These are phyloP conservation scores for Pyrus bretschneideri DNA, from an alignment of 306 rosid genomes.

Conservation along the genomic window DNA sequence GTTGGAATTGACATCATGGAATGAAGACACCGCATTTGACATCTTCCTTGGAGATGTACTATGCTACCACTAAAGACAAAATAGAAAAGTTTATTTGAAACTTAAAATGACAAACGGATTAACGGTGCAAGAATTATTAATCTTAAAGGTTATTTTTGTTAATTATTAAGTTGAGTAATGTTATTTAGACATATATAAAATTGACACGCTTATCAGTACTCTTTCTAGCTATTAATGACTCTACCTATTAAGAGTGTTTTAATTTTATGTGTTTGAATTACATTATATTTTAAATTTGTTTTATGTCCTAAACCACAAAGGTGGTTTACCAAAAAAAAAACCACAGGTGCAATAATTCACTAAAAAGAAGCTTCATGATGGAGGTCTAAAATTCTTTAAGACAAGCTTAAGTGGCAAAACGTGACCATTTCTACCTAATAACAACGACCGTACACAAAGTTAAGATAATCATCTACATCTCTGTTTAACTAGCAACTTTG, in stretches of 20 bases:
- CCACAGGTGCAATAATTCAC: neutral
- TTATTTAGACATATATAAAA: too few species aligned
- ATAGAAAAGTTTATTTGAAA: too few species aligned
- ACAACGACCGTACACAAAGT: conserved; percentile 18
- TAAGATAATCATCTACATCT: conserved; percentile 13
- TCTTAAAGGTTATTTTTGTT: neutral
- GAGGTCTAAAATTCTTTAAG: neutral
- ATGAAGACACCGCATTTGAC: neutral
- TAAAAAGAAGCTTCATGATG: neutral
- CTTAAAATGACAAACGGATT: neutral
- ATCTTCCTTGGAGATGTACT: neutral
- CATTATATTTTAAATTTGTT: neutral
- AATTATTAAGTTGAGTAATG: too few species aligned
- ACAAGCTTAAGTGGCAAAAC: conserved; percentile 19
- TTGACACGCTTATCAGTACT: too few species aligned
- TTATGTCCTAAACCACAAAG: neutral
- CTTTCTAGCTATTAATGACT: too few species aligned
- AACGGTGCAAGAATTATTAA: too few species aligned
- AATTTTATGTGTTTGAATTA: neutral
- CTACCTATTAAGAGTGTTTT: too few species aligned
- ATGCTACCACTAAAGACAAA: too few species aligned
- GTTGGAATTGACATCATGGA: too few species aligned
- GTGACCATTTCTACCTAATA: conserved; percentile 15
- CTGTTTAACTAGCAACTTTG: conserved; percentile 7
- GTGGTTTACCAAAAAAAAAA: too few species aligned